Evolutionary conservation across 2,329 filamentous ascomycete species (phyloP), one percentile per base, ranked within the genome.

Genomic region (Fonsecaea pugnacius): DNA sequence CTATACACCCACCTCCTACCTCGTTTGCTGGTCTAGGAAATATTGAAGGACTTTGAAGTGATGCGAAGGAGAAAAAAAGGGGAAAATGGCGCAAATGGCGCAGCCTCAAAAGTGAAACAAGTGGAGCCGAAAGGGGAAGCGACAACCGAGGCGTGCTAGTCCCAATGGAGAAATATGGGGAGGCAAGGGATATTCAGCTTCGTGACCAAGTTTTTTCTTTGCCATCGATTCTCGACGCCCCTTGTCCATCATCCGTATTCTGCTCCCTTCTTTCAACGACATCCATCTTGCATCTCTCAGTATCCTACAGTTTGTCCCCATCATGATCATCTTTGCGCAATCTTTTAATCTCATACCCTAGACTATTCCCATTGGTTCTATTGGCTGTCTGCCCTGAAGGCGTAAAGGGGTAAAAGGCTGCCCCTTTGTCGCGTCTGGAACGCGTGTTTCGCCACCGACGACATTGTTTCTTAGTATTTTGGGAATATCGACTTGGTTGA

Each of bases 351-450:
- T 51, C 43, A 18, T 48, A 18, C n/a, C 18, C 18, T 59, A 59
- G 57, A 59, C 24, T 52, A 59, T 43, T 52, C n/a, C 30, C 12
- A 21, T 56, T 27, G 33, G 21, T 52, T 51, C 36, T 12, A 24
- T 52, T 33, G 40, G 30, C 24, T 50, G 18, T 35, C 48, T 50
- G 58, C 51, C n/a, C 27, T 30, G 9, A 36, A 33, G 27, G 16
- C 24, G 24, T n/a, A 53, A 53, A 53, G 27, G 51, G 51, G 27
- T 33, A 52, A 35, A 38, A 14, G 10, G 32, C 27, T 30, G 51
- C 18, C 46, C 65, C 58, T 59, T 51, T 60, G 63, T 68, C 66
- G 66, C 66, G 66, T 68, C 63, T 43, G 66, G 63, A 66, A 68
- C 66, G 66, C 66, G 66, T 50, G 27, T 50, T 59, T 59, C 57